Evolutionary conservation across 257 asterid genomes (phyloP).

Genomic region (Orobanche coerulescens): DNA sequence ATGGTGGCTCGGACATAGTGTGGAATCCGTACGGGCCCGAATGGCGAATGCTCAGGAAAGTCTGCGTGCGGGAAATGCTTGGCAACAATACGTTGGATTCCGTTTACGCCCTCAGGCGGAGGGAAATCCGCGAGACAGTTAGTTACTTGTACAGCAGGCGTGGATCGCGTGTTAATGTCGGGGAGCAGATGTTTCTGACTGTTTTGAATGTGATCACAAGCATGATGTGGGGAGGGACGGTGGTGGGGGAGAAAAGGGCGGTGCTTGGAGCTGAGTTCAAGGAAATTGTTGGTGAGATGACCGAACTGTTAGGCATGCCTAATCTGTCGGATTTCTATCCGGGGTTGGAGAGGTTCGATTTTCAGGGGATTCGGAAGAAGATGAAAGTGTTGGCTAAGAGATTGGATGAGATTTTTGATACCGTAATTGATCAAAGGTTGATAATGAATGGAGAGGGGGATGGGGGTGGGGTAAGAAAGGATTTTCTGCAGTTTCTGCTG

Average conservation of each 20-base stretch:
- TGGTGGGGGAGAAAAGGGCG: conserved; percentile 45
- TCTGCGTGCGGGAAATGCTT: conserved; percentile 63
- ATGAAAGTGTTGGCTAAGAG: conserved; percentile 35
- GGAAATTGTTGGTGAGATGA: conserved; percentile 43
- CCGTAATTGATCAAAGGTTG: conserved; percentile 37
- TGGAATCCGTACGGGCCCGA: conserved; percentile 71
- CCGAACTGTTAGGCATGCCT: conserved; percentile 44
- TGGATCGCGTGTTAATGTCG: conserved; percentile 39
- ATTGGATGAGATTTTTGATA: conserved; percentile 53
- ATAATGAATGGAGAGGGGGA: conserved; percentile 14
- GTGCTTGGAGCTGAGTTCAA: conserved; percentile 54
- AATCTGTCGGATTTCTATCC: conserved; percentile 70
- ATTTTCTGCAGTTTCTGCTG: conserved; percentile 56
- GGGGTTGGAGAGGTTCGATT: conserved; percentile 45
- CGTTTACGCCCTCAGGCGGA: conserved; percentile 40
- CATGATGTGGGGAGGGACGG: conserved; percentile 78
- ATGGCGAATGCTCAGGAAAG: conserved; percentile 69
- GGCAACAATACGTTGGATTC: conserved; percentile 40
- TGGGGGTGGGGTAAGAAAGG: conserved; percentile 34
- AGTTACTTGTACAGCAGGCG: conserved; percentile 28
- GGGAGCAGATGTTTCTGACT: conserved; percentile 60
- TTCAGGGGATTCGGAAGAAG: conserved; percentile 56
- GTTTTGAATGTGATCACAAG: conserved; percentile 65
- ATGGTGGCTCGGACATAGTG: conserved; percentile 60
- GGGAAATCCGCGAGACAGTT: conserved; percentile 41